These are phyloP conservation scores for Pseudogymnoascus sp. DNA, from an alignment of 2,329 filamentous ascomycete species.

Conservation along the genomic window DNA sequence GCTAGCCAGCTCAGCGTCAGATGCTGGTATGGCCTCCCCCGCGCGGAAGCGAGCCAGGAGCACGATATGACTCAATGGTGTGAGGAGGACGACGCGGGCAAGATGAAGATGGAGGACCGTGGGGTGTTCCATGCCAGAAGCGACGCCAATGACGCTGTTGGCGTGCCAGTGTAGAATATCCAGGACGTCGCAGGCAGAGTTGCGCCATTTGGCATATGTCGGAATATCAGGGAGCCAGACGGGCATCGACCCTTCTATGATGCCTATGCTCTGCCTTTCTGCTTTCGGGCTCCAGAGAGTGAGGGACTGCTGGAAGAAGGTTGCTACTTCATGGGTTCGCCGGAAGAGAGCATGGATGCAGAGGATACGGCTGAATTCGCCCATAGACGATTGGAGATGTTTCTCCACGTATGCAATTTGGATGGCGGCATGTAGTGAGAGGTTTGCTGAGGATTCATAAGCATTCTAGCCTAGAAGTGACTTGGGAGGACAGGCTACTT, in stretches of 20 bases:
- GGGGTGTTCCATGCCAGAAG: conserved; percentile 35
- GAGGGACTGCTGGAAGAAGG: conserved; percentile 37
- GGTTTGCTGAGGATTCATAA: conserved; percentile 19
- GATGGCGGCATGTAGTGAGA: conserved; percentile 35
- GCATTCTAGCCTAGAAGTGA: neutral
- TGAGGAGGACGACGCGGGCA: conserved; percentile 34
- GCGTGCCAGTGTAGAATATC: conserved; percentile 38
- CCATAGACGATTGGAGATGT: conserved; percentile 33
- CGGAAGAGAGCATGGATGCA: conserved; percentile 43
- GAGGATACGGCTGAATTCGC: conserved; percentile 41
- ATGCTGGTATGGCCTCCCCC: neutral
- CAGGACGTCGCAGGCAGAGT: conserved; percentile 35
- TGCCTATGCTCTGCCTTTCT: conserved; percentile 28
- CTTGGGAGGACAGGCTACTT: conserved; percentile 12
- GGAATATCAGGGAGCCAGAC: conserved; percentile 40
- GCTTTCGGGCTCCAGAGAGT: conserved; percentile 38
- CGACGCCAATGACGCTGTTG: conserved; percentile 32
- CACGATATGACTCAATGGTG: conserved; percentile 27
- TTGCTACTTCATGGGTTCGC: conserved; percentile 40
- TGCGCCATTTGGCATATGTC: conserved; percentile 39
- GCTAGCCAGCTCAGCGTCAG: conserved; percentile 22
- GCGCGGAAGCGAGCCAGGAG: conserved; percentile 17
- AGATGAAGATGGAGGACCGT: conserved; percentile 36
- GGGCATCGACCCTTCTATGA: conserved; percentile 23
- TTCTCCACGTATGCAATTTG: conserved; percentile 42